Percentiles rank a stretch among this genome's conserved stretches.
phyloP scores from a whole-genome alignment of 257 asterid genomes.

The Solanum dulcamara region DNA sequence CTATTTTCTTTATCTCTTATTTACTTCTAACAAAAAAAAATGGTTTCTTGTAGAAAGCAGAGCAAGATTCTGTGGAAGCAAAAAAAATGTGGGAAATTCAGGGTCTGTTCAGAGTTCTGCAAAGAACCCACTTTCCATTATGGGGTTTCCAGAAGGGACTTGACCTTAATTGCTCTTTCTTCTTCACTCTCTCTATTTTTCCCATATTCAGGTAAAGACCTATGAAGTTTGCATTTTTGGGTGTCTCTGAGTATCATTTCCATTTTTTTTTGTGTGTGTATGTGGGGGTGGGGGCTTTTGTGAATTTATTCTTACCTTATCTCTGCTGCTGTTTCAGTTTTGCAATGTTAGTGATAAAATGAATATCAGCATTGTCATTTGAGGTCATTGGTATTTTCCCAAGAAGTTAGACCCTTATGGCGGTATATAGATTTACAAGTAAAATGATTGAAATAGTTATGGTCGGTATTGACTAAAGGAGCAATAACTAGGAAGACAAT shows the following conservation, averaged over 20 bases:
- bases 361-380: neutral
- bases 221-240: neutral
- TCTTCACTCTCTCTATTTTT: constrained; percentile 44
- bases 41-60: neutral
- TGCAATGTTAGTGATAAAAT: neutral
- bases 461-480: neutral
- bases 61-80: neutral
- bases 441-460: neutral
- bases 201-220: constrained; percentile 34
- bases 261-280: neutral
- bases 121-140: constrained; percentile 18
- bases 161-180: constrained; percentile 40
- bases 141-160: constrained; percentile 49
- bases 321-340: neutral
- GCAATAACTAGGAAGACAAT: neutral
- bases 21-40: neutral
- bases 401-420: neutral
- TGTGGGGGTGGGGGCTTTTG: neutral
- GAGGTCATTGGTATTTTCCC: neutral
- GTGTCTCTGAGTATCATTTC: neutral
- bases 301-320: neutral
- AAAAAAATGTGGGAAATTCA: constrained; percentile 8
- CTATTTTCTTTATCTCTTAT: neutral
- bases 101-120: constrained; percentile 16
- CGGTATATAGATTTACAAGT: neutral